Evolutionary conservation across 257 asterid genomes (phyloP), one percentile per base, ranked within the genome.

Genomic region (Nicotiana knightiana): DNA sequence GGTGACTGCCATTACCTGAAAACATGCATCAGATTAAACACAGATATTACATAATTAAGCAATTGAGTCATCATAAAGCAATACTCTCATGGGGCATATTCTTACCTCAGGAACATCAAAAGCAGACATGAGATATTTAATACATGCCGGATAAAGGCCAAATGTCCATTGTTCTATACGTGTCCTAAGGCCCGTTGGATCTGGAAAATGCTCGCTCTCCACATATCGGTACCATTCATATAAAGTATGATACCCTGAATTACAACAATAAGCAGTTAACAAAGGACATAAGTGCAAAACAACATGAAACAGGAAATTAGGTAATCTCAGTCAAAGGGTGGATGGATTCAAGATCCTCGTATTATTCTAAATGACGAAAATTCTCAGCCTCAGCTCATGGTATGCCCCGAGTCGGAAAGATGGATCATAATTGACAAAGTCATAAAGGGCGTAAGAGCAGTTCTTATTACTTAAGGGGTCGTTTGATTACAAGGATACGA

Each of bases 131-230:
- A 96, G 91, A 88, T 96, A 96, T 86, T 96, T 96, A 26, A 96
- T 94, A 89, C 97, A 96, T 21, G 98, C 99, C 54, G 98, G 99
- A 79, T 96, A 96, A 71, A 96, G 98, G 81, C 99, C 98, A 46
- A 94, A 90, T 59, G 98, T 96, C 99, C 98, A 96, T 82, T 94
- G 95, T 85, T 96, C 98, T 6, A 96, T 94, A 61, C 98, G 97
- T 53, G 93, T 89, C 75, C 98, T 89, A 48, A 96, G 98, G 59
- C 98, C 99, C 4, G 98, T 93, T 78, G 97, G 99, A 77, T 96
- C 99, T 0, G 99, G 99, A 82, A 96, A 96, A 90, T 94, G 99
- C 90, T 96, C 94, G 6, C 91, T 90, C 85, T 96, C 99, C 82
- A 92, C 94, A 8, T 92, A 90, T 77, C 85, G 87, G 86, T 96